Percentiles rank a stretch among this genome's conserved stretches.
Evolutionary conservation across 2,329 filamentous ascomycete species (phyloP).

Genomic region (Calycina herbarum): DNA sequence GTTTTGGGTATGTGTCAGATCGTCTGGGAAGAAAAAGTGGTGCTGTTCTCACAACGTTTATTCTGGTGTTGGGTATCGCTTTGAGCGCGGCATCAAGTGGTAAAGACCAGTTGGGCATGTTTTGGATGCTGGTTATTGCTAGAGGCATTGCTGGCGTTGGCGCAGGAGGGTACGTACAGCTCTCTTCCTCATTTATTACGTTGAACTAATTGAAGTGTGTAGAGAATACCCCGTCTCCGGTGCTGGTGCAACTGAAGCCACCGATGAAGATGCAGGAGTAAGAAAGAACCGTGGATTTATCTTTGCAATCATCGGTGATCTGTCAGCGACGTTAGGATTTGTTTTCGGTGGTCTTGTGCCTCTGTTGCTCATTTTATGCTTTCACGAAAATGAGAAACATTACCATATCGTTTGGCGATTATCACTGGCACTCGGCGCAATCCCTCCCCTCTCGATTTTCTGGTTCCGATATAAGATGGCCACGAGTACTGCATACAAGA

Average conservation of each 20-base stretch:
- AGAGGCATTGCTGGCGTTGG: slow-evolving; percentile 47
- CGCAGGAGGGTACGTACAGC: slow-evolving; percentile 35
- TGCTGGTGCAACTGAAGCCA: slow-evolving; percentile 52
- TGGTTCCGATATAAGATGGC: slow-evolving; percentile 54
- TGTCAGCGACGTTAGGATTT: slow-evolving; percentile 52
- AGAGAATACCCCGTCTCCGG: slow-evolving; percentile 53
- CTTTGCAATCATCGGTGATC: slow-evolving; percentile 52
- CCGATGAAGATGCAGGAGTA: slow-evolving; percentile 48
- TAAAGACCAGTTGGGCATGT: slow-evolving; percentile 39
- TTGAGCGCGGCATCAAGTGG: slow-evolving; percentile 41
- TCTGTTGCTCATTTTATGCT: slow-evolving; percentile 45
- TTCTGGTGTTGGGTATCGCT: slow-evolving; percentile 43
- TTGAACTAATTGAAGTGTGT: background rate
- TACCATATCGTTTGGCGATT: slow-evolving; percentile 50
- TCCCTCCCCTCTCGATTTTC: slow-evolving; percentile 50
- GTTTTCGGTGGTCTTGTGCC: slow-evolving; percentile 51
- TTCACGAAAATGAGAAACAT: slow-evolving; percentile 48
- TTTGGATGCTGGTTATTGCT: slow-evolving; percentile 46
- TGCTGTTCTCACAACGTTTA: slow-evolving; percentile 46
- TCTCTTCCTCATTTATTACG: background rate
- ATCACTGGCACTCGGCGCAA: slow-evolving; percentile 48
- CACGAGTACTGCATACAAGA: slow-evolving; percentile 46
- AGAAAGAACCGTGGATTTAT: slow-evolving; percentile 54
- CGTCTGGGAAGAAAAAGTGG: slow-evolving; percentile 49
- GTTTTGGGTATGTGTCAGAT: slow-evolving; percentile 52